Evolutionary conservation across 257 asterid genomes (phyloP), one percentile per base, ranked within the genome.

Genomic region (Leptodermis oblonga): DNA sequence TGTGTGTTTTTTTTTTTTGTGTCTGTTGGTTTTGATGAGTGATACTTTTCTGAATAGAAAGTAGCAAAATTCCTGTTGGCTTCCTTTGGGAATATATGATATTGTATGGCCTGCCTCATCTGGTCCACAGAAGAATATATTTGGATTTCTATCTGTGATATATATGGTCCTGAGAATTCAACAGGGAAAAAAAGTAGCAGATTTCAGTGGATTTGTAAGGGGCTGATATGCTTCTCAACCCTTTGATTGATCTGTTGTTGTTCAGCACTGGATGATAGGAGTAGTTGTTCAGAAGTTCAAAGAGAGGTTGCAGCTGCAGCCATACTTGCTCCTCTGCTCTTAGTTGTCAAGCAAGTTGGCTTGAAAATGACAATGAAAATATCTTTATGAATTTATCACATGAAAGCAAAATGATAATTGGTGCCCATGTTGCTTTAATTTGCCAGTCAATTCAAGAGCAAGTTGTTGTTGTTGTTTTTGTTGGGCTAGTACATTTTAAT

Each of bases 291-390:
- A 52, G 59, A 56, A 56, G 2, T 56, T 14, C 62, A 56, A 43
- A 45, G 28, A 25, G 5, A 14, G 31, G 70, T 23, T 54, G 61
- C 61, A 22, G 31, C 39, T 34, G 39, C 39, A 2, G 3, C 61
- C 25, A 54, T 22, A 4, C 42, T 18, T 26, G 59, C 59, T 2
- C 43, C 42, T 45, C 33, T 8, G 68, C 22, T 65, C 52, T 65
- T n/a, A 10, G 45, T 28, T 4, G 5, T 53, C 60, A 41, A 1
- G 15, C 58, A 56, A 69, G 30, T 14, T 31, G 43, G n/a, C n/a
- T 22, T 59, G 74, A 70, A 70, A 70, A 60, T 60, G 62, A 46
- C 74, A 36, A 39, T 39, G 20, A 10, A 48, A 18, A 56, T 17
- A 41, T 56, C 43, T 43, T 30, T 1, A 43, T 8, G 1, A 31